phyloP scores from a whole-genome alignment of 2,329 filamentous ascomycete species.

The Conoideocrella luteorostrata region DNA sequence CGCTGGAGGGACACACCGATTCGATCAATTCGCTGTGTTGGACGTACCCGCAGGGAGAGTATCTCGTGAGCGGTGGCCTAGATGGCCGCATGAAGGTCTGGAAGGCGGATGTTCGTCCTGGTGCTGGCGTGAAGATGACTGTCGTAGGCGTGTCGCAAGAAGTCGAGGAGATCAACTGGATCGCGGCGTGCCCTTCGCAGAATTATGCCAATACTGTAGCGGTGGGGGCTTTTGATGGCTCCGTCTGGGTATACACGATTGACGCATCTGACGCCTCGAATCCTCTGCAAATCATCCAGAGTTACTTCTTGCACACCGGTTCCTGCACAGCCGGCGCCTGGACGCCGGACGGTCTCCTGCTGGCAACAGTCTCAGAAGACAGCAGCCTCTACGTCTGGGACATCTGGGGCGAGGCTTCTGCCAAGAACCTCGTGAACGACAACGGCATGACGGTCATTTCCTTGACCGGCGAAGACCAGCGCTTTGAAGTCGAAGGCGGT shows the following conservation, averaged over 20 bases:
- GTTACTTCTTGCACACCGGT: slow-evolving; percentile 84
- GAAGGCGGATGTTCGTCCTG: slow-evolving; percentile 41
- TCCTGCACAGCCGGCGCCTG: slow-evolving; percentile 85
- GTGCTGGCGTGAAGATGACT: slow-evolving; percentile 43
- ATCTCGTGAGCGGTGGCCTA: slow-evolving; percentile 77
- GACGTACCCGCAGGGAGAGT: slow-evolving; percentile 75
- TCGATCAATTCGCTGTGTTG: slow-evolving; percentile 84
- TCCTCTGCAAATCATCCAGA: slow-evolving; percentile 76
- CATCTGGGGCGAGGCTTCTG: slow-evolving; percentile 73
- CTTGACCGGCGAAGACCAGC: slow-evolving; percentile 74
- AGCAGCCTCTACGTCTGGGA: slow-evolving; percentile 88
- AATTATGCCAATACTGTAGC: slow-evolving; percentile 75
- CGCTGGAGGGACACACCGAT: slow-evolving; percentile 85
- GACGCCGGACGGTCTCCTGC: slow-evolving; percentile 78
- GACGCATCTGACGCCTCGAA: slow-evolving; percentile 53
- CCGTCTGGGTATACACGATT: slow-evolving; percentile 93
- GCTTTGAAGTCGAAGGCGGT: slow-evolving; percentile 87
- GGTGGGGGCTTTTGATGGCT: slow-evolving; percentile 82
- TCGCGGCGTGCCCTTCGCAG: slow-evolving; percentile 65
- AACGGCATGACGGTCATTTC: slow-evolving; percentile 64
- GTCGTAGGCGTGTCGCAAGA: slow-evolving; percentile 77
- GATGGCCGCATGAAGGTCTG: slow-evolving; percentile 77
- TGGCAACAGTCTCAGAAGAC: slow-evolving; percentile 87
- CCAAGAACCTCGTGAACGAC: slow-evolving; percentile 40
- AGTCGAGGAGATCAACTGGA: slow-evolving; percentile 93